Percentiles rank a stretch among this genome's conserved stretches.
Evolutionary conservation across 257 asterid genomes (phyloP).

Genomic region (Fraxinus anomala): DNA sequence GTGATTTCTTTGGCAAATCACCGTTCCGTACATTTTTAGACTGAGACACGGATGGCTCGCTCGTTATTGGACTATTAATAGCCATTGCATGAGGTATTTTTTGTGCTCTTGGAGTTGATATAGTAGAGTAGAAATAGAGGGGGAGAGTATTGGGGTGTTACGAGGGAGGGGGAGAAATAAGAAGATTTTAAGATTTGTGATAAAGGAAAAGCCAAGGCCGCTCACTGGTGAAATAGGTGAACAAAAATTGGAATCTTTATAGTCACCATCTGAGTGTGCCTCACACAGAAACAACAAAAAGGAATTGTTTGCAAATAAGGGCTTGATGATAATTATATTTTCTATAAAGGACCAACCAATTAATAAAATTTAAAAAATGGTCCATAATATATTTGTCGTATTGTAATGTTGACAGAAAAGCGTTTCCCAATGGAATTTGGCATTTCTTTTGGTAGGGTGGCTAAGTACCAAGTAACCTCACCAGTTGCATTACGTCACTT

Average conservation of each 20-base stretch:
- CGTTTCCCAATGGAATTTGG: conserved; percentile 75
- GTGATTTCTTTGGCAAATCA: conserved; percentile 17
- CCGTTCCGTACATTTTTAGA: conserved; percentile 12
- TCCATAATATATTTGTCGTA: conserved; percentile 37
- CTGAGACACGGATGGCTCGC: conserved; percentile 30
- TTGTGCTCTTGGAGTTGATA: neutral
- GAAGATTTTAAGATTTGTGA: conserved; percentile 31
- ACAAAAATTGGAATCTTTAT: conserved; percentile 47
- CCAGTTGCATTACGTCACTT: too few species aligned
- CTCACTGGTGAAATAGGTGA: conserved; percentile 39
- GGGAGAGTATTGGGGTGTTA: neutral
- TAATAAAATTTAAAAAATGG: conserved; percentile 17
- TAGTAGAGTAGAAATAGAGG: neutral
- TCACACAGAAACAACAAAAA: conserved; percentile 34
- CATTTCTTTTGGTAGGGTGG: conserved; percentile 55
- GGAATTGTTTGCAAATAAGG: conserved; percentile 36
- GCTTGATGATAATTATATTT: conserved; percentile 17
- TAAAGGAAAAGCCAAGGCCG: conserved; percentile 53
- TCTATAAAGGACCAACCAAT: conserved; percentile 19
- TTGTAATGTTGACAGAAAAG: conserved; percentile 51
- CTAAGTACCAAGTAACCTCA: neutral
- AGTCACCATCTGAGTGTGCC: conserved; percentile 32
- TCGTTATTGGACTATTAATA: conserved; percentile 41
- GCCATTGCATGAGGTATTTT: conserved; percentile 58
- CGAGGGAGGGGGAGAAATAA: conserved; percentile 11